A percentile compares a stretch with the other conserved stretches of the same genome.
phyloP scores from a whole-genome alignment of 345 rosid genomes.

The Linum tenue region DNA sequence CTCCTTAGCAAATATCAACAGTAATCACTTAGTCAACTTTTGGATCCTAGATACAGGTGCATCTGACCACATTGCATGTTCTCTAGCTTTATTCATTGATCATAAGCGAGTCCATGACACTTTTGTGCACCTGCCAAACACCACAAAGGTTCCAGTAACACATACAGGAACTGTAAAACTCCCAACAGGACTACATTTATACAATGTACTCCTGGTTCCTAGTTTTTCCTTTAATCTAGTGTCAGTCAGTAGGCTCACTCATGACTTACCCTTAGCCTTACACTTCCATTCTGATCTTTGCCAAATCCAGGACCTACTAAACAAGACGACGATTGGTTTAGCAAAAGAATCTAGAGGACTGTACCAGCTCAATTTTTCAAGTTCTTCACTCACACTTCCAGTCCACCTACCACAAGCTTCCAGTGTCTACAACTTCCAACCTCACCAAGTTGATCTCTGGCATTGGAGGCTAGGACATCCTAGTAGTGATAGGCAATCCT shows the following conservation, averaged over 20 bases:
- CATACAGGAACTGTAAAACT: not conserved
- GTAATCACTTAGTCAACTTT: too few species aligned
- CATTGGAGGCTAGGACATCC: not conserved
- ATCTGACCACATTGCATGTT: not conserved
- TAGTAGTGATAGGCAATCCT: not conserved
- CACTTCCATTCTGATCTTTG: not conserved
- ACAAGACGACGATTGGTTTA: not conserved
- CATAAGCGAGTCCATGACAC: not conserved
- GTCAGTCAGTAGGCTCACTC: not conserved
- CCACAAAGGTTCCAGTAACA: not conserved
- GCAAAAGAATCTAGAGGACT: not conserved
- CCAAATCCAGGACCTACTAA: not conserved
- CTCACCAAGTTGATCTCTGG: not conserved
- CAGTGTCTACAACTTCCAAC: not conserved
- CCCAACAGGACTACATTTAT: not conserved
- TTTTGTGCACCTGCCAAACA: not conserved
- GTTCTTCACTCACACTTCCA: not conserved
- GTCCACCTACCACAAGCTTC: too few species aligned
- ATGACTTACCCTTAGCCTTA: not conserved
- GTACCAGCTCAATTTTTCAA: not conserved
- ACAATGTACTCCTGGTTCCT: not conserved
- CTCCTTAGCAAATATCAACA: not conserved
- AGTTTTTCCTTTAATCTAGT: not conserved
- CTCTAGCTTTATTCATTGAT: not conserved
- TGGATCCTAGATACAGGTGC: not conserved